Evolutionary conservation across 768 basidiomycete genomes (phyloP), one percentile per base, ranked within the genome.

Genomic region (Suillus clintonianus): DNA sequence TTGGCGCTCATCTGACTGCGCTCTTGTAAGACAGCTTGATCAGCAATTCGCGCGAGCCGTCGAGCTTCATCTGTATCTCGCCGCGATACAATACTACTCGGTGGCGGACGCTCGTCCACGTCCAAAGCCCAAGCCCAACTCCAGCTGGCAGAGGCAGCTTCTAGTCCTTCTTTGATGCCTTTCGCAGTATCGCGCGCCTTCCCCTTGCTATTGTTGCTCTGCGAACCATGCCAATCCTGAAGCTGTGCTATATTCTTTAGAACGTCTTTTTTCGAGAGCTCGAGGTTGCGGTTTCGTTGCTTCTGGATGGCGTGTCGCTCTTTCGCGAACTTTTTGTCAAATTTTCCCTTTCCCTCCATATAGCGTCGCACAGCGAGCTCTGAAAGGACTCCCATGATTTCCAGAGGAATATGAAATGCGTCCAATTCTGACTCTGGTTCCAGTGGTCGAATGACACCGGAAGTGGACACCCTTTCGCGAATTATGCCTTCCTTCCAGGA

Each of bases 61-160:
- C 87, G 80, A 11, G 92, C 93, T 77, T 95, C 92, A 43, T 81
- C 80, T 6, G 94, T 96, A 70, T 99, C 96, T 60, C 95, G 78
- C 62, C 95, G 80, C n/a, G 92, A 88, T 37, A 92, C 92, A 68
- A 98, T 94, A 60, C 94, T 95, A 69, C 90, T 92, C 3, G 96
- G 92, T 5, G 97, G 97, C 4, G 97, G 97, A 22, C 82, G 81
- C 77, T 97, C 95, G 58, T 85, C 79, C 17, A 81, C 86, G 65
- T 93, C 89, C 62, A 94, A 75, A 7, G 89, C 94, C 95, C 92
- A 98, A 22, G 89, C 87, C 89, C 92, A 95, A 34, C 82, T 85
- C 89, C 89, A 91, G 65, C 82, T 83, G 51, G 82, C 86, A 34
- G 83, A 81, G 7, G 79, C 77, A 47, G 78, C 78, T 64, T 80